phyloP scores from a whole-genome alignment of 2,329 filamentous ascomycete species.

The Lecanosticta acicola region DNA sequence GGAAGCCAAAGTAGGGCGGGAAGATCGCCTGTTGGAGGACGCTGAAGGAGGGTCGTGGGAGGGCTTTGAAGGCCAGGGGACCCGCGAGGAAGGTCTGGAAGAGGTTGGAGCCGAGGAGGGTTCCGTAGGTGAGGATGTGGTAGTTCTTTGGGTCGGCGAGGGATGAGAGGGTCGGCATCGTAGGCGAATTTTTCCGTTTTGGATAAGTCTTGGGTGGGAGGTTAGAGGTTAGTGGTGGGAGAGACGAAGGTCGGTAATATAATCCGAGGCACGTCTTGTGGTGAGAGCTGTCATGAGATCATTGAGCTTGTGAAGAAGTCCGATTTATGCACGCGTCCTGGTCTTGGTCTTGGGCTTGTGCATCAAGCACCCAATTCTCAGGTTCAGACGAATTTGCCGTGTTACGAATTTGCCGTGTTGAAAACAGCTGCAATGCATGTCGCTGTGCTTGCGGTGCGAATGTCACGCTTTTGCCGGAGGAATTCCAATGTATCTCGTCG shows the following conservation, averaged over 20 bases:
- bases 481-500: no score
- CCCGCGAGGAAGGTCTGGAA: slow-evolving; percentile 79
- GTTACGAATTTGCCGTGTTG: no score
- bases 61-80: slow-evolving; percentile 67
- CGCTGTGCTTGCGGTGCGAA: no score
- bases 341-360: no score
- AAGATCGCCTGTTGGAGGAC: slow-evolving; percentile 75
- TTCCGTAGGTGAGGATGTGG: slow-evolving; percentile 70
- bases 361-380: no score
- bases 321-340: no score
- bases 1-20: slow-evolving; percentile 81
- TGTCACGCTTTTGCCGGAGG: no score
- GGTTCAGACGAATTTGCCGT: no score
- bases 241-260: not conserved
- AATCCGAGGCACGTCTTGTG: not conserved
- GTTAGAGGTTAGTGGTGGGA: not conserved
- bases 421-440: not conserved
- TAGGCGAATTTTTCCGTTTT: slow-evolving; percentile 6
- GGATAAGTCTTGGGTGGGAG: not conserved
- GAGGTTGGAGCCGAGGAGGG: slow-evolving; percentile 76
- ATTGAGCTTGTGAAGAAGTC: not conserved
- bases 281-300: slow-evolving; percentile 7
- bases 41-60: slow-evolving; percentile 75
- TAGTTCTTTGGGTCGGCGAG: slow-evolving; percentile 66
- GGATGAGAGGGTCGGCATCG: slow-evolving; percentile 43